A percentile compares a stretch with the other conserved stretches of the same genome.
Evolutionary conservation across 2,329 filamentous ascomycete genomes (phyloP).

Genomic region (Simplicillium aogashimaense): DNA sequence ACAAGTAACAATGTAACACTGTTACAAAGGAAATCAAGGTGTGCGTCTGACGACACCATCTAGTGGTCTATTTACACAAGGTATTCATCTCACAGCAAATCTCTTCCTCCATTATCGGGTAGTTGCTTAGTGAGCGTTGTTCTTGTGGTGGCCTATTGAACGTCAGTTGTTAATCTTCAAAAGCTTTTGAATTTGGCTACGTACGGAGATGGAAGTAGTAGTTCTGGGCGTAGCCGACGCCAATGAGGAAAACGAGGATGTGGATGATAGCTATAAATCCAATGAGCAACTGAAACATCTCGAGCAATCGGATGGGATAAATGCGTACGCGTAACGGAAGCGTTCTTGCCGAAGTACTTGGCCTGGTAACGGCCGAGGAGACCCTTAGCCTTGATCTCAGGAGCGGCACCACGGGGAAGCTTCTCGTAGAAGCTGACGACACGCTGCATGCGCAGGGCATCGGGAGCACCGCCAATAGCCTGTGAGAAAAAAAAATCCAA

Average conservation of each 20-base stretch:
- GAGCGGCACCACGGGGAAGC: slow-evolving; percentile 85
- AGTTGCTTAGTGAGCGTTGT: slow-evolving; percentile 82
- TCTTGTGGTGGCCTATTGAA: slow-evolving; percentile 96
- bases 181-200: slow-evolving; percentile 25
- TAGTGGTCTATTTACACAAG: slow-evolving; percentile 32
- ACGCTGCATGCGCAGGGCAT: slow-evolving; percentile 95
- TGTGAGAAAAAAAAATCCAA: slow-evolving; percentile 28
- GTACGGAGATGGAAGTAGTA: slow-evolving; percentile 99
- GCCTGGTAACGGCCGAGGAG: slow-evolving; percentile 81
- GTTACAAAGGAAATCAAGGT: slow-evolving; percentile 24
- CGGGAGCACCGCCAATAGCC: slow-evolving; percentile 90
- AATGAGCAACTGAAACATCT: slow-evolving; percentile 14
- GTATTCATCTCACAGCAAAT: slow-evolving; percentile 7
- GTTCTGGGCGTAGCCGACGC: slow-evolving; percentile 89
- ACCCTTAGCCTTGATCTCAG: slow-evolving; percentile 72
- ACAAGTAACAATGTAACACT: slow-evolving; percentile 9
- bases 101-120: slow-evolving; percentile 12
- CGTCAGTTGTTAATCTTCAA: slow-evolving; percentile 13
- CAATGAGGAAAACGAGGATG: slow-evolving; percentile 65
- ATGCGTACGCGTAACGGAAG: slow-evolving; percentile 72
- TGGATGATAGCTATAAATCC: slow-evolving; percentile 68
- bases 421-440: slow-evolving; percentile 99
- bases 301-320: slow-evolving; percentile 1
- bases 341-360: slow-evolving; percentile 92
- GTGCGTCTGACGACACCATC: slow-evolving; percentile 25